Conservation (phyloP, 306 rosid species). For the Leucaena leucocephala region DNA sequence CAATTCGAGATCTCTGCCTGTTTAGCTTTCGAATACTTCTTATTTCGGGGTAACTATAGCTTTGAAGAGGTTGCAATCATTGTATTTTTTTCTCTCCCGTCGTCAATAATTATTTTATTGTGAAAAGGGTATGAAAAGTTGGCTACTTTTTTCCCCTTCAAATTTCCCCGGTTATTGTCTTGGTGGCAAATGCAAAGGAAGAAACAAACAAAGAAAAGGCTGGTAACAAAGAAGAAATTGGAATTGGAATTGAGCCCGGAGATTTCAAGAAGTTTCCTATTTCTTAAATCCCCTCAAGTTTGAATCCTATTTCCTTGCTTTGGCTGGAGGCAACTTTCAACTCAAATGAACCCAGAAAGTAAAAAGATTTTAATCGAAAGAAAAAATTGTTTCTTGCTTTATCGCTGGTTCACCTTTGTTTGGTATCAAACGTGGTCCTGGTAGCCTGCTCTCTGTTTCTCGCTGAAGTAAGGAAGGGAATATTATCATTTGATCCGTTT, state of each 20-base stretch:
- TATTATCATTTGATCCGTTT: conserved; percentile 8
- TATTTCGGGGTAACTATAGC: conserved; percentile 2
- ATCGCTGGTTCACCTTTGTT: neutral
- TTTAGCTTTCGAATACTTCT: conserved; percentile 19
- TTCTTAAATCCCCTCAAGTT: neutral
- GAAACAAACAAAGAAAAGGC: neutral
- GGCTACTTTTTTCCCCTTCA: neutral
- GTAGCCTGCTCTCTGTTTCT: neutral
- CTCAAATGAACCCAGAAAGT: neutral
- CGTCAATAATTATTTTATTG: neutral
- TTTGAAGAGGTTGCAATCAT: conserved; percentile 2
- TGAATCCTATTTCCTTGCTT: neutral
- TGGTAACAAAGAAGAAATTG: conserved; percentile 11
- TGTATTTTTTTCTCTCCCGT: neutral
- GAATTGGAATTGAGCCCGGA: conserved; percentile 12
- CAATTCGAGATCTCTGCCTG: conserved; percentile 6
- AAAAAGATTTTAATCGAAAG: neutral
- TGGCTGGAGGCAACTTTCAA: neutral
- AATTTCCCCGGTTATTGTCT: conserved; percentile 9
- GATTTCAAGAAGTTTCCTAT: neutral
- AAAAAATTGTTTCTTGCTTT: neutral
- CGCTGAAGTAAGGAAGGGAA: conserved; percentile 1
- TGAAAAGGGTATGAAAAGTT: conserved; percentile 6
- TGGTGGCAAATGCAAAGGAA: conserved; percentile 3
- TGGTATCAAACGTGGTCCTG: neutral